Evolutionary conservation across 805 yeast genomes (phyloP), one percentile per base, ranked within the genome.

Genomic region (Wickerhamia fluorescens): DNA sequence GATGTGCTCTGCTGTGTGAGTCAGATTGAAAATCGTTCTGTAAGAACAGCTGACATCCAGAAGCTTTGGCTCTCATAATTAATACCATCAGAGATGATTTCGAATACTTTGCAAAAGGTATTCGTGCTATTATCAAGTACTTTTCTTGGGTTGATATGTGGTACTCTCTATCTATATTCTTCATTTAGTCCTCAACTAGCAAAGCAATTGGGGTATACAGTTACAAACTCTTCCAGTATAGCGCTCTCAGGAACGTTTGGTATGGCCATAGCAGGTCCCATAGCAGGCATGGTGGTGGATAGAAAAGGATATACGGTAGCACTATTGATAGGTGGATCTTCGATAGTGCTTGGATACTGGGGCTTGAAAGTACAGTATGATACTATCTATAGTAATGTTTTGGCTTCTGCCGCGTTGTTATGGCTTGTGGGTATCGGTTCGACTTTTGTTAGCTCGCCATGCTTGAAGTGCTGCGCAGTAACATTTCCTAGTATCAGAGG

Each of bases 111-210:
- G 25, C 44, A 36, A 23, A 44, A 46, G 28, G 40, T 44, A 16
- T 36, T 47, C 14, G 35, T 47, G 28, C 40, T 51, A 16, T 40
- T 50, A 16, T 39, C 49, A 27, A 47, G 52, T 35, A 50, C 56
- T 13, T 44, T 41, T 47, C 30, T 60, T 40, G 81, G 80, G 8
- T 51, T 78, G 27, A 69, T 70, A 11, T 74, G 84, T 41, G 94
- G 94, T 1, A 83, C 92, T 2, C 58, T 80, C 43, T 83, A 83
- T 52, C 58, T 82, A 25, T 83, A 76, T 53, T 75, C 84, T 6
- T 83, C 85, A 1, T 83, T 75, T 49, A 78, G 86, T 21, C 89
- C 94, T 0, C 92, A 83, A 48, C 62, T 81, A 31, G 83, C 87
- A 1, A 52, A 51, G 16, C 62, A 64, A 29, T 63, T 83, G 30